Evolutionary conservation across 179 eudicot species (phyloP), one percentile per base, ranked within the genome.

Genomic region (Patellifolia procumbens): DNA sequence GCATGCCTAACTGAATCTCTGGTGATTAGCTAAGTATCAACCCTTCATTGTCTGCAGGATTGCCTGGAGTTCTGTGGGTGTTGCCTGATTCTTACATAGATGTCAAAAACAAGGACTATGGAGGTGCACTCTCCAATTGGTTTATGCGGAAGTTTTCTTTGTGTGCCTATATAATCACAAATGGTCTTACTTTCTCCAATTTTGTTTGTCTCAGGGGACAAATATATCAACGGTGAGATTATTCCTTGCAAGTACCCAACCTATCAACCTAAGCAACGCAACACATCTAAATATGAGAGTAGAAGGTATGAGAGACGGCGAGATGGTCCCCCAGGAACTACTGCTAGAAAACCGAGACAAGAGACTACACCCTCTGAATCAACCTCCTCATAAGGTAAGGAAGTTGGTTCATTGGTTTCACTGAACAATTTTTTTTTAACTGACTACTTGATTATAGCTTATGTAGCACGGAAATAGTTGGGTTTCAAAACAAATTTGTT

Each of bases 31-130:
- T 53, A 26, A 78, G 19, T 7, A 15, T 53, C 5, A 68, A 46
- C 39, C 66, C 58, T 71, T 81, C 17, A 7, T 73, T 34, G 68
- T 81, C 63, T 85, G 74, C 77, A 94, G 97, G 94, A 77, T 82
- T 92, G 77, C 98, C 98, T 1, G 96, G 94, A 78, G 97, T 92
- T 82, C 83, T 89, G 19, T 94, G 98, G 97, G 96, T 94, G 71
- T 82, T 89, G 69, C 97, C 97, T 22, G 97, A 94, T 83, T 92
- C 98, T 9, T 92, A 92, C 78, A 89, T 94, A 2, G 97, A 94
- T 85, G 97, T 94, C 75, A 92, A 91, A 84, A 94, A 92, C 74
- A 91, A 89, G 85, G 98, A 94, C 65, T 92, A 92, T 80, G 97
- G 98, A 94, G 98, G 98, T 91, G 34, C 67, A 9, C 48, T 22